phyloP scores from a whole-genome alignment of 352 stramenopile species.

The Globisporangium cystogenes region DNA sequence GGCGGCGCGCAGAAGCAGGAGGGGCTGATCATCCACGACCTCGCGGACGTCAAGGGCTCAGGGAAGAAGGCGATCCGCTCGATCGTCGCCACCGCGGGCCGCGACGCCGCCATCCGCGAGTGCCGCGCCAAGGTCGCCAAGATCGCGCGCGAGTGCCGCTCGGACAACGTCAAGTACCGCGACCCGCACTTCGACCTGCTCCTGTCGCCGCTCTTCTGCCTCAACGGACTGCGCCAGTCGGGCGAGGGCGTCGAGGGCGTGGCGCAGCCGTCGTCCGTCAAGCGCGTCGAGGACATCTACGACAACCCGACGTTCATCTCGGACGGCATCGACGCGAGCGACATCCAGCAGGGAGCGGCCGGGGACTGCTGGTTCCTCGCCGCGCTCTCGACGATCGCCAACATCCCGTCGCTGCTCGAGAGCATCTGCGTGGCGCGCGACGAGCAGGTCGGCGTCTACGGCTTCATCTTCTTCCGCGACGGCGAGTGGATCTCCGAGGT shows the following conservation, averaged over 20 bases:
- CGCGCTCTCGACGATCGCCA: slow-evolving; percentile 59
- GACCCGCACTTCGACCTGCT: slow-evolving; percentile 35
- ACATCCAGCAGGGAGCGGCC: slow-evolving; percentile 66
- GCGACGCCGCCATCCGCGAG: slow-evolving; percentile 23
- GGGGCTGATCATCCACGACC: slow-evolving; percentile 2
- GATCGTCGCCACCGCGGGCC: slow-evolving; percentile 21
- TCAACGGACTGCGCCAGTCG: slow-evolving; percentile 19
- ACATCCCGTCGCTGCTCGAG: slow-evolving; percentile 60
- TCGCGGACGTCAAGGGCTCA: slow-evolving; percentile 1
- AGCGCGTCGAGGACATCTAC: slow-evolving; percentile 33
- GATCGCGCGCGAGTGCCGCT: slow-evolving; percentile 33
- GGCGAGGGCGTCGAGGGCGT: slow-evolving; percentile 13
- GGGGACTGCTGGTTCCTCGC: slow-evolving; percentile 84
- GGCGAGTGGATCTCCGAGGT: slow-evolving; percentile 42
- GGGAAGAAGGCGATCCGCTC: slow-evolving; percentile 9
- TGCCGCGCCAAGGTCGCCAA: slow-evolving; percentile 30
- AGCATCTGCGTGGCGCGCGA: slow-evolving; percentile 49
- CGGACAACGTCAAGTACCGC: slow-evolving; percentile 39
- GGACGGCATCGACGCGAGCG: slow-evolving; percentile 46
- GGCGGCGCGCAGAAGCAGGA: neutral
- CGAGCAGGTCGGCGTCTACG: slow-evolving; percentile 39
- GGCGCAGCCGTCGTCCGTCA: slow-evolving; percentile 8
- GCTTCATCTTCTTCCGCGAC: slow-evolving; percentile 49
- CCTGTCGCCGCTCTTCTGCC: slow-evolving; percentile 14
- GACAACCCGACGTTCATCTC: slow-evolving; percentile 35